A percentile compares a stretch with the other conserved stretches of the same genome.
Conservation (phyloP, 257 asterid species). For the Jacaranda copaia region DNA sequence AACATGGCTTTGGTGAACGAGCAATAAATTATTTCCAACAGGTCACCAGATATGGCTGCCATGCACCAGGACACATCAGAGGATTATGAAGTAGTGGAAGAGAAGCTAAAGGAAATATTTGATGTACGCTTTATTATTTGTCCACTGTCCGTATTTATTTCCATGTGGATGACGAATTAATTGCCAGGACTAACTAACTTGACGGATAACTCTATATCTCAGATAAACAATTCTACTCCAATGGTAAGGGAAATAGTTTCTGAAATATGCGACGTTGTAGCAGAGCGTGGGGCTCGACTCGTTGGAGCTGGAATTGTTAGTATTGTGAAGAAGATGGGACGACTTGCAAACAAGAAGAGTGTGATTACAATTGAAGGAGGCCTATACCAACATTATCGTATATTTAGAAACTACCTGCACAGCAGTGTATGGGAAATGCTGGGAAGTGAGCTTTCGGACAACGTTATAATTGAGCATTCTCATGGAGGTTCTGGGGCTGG, state of each 20-base stretch:
- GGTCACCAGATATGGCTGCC: constrained; percentile 90
- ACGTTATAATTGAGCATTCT: constrained; percentile 68
- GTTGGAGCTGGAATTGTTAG: constrained; percentile 86
- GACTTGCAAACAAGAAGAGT: constrained; percentile 61
- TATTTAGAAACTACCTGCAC: constrained; percentile 75
- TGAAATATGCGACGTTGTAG: constrained; percentile 79
- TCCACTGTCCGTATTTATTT: neutral
- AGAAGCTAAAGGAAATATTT: constrained; percentile 63
- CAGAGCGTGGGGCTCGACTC: constrained; percentile 84
- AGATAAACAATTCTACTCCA: constrained; percentile 63
- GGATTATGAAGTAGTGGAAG: constrained; percentile 68
- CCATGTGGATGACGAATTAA: neutral
- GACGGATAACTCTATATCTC: constrained; percentile 12
- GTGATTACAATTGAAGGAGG: constrained; percentile 74
- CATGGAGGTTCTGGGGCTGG: constrained; percentile 88
- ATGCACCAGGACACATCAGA: constrained; percentile 91
- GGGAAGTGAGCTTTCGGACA: constrained; percentile 69
- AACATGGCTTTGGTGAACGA: neutral
- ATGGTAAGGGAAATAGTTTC: constrained; percentile 64
- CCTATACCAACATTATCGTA: constrained; percentile 71
- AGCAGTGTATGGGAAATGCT: constrained; percentile 90
- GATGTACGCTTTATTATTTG: constrained; percentile 42
- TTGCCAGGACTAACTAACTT: neutral
- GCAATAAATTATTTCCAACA: constrained; percentile 18
- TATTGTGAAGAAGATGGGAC: constrained; percentile 65